Evolutionary conservation across 2,329 filamentous ascomycete species (phyloP), one percentile per base, ranked within the genome.

Genomic region (Aspergillus brunneoviolaceus): DNA sequence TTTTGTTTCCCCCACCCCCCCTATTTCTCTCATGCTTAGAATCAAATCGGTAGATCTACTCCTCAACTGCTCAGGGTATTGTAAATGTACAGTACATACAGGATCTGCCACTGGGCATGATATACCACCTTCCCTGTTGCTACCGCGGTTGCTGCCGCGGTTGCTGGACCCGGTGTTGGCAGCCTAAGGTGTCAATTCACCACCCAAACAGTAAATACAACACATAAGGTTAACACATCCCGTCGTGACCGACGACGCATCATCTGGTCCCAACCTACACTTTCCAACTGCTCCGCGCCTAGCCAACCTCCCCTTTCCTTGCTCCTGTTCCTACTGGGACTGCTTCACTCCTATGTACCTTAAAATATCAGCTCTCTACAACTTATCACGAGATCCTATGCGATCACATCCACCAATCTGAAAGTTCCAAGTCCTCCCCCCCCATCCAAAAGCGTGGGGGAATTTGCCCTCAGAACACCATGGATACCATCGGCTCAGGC

Each of bases 381-480:
- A 12, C 4, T 5, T 21, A n/a, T 12, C 29, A 29, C 27, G 7
- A 29, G 9, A 10, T 2, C 33, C 11, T 33, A n/a, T 45, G 16
- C 39, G 39, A 45, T 12, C 16, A 19, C 14, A 19, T 45, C 39
- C 39, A 45, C 39, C 33, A 6, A 35, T 16, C 14, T 35, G 33
- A 35, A 35, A 35, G 27, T 29, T 29, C 27, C 33, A 35, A 4
- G 9, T 12, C 33, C 39, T 5, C 16, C 39, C 39, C 39, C 35
- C 12, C 11, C 11, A 1, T 35, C 11, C 33, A 29, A 29, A 69
- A 63, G 63, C 62, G 65, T 65, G 65, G 67, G 69, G 67, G 63
- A 63, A 55, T 58, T 55, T 57, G 57, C 62, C 63, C 63, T 68
- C 51, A 58, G 9, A 60, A 51, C 60, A 68, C 57, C 42, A 67